Evolutionary conservation across 345 rosid species (phyloP).

Genomic region (Psidium guajava): DNA sequence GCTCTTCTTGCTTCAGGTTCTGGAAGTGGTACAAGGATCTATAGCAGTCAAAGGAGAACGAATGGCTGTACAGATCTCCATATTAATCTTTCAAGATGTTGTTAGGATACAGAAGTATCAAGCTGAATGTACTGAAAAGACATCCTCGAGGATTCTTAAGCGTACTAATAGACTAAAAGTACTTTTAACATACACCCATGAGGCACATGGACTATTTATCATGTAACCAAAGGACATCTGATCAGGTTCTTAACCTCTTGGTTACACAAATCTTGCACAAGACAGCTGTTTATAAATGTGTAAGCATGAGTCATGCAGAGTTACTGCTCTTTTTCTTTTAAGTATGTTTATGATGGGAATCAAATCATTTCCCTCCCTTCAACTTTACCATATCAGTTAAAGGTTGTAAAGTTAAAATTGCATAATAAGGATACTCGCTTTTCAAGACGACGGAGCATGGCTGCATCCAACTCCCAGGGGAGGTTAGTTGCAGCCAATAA

Average conservation of each 20-base stretch:
- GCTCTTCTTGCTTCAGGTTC: conserved; percentile 92
- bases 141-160: not conserved
- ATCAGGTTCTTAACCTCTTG: not conserved
- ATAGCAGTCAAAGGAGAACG: conserved; percentile 23
- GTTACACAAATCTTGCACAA: not conserved
- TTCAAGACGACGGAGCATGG: conserved; percentile 96
- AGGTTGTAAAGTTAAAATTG: not conserved
- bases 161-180: not conserved
- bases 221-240: not conserved
- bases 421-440: conserved; percentile 75
- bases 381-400: not conserved
- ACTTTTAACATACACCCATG: not conserved
- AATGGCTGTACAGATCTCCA: not conserved
- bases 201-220: not conserved
- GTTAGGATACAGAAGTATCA: not conserved
- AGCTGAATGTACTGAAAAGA: not conserved
- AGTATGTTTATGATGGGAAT: not conserved
- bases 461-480: conserved; percentile 98
- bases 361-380: not conserved
- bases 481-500: conserved; percentile 97
- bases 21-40: conserved; percentile 97
- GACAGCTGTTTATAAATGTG: not conserved
- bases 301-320: not conserved
- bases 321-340: not conserved
- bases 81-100: not conserved